Evolutionary conservation across 164 flowering plant species (phyloP).

Genomic region (Kingdonia uniflora): DNA sequence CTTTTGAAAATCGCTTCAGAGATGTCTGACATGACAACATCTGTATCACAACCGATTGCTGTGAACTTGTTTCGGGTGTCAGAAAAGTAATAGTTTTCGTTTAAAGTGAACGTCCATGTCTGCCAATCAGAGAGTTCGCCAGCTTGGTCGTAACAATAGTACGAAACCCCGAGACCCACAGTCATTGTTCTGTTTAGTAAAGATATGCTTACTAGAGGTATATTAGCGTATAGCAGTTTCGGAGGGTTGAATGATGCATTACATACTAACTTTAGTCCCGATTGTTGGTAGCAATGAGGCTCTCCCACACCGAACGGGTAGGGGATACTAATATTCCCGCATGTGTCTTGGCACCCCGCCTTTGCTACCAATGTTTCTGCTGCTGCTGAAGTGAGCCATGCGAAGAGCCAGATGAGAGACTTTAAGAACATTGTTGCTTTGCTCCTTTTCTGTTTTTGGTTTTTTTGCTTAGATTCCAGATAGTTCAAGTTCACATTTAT

Average conservation of each 20-base stretch:
- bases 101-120: too few species aligned
- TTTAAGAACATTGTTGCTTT: too few species aligned
- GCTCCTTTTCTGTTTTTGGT: too few species aligned
- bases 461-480: too few species aligned
- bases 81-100: not conserved
- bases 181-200: not conserved
- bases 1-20: too few species aligned
- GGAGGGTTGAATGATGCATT: not conserved
- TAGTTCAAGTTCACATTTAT: too few species aligned
- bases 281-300: not conserved
- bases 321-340: too few species aligned
- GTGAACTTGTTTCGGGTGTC: constrained; percentile 8
- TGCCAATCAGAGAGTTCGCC: not conserved
- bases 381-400: too few species aligned
- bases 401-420: too few species aligned
- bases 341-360: too few species aligned
- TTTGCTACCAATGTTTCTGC: too few species aligned
- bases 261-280: not conserved
- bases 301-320: too few species aligned
- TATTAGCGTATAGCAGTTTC: not conserved
- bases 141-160: not conserved
- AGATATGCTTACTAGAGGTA: not conserved
- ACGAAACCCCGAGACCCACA: not conserved
- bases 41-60: constrained; percentile 9
- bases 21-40: not conserved